Base-by-base conservation (phyloP, 1,139 yeast genomes). In the Lodderomyces parapsilosis region DNA sequence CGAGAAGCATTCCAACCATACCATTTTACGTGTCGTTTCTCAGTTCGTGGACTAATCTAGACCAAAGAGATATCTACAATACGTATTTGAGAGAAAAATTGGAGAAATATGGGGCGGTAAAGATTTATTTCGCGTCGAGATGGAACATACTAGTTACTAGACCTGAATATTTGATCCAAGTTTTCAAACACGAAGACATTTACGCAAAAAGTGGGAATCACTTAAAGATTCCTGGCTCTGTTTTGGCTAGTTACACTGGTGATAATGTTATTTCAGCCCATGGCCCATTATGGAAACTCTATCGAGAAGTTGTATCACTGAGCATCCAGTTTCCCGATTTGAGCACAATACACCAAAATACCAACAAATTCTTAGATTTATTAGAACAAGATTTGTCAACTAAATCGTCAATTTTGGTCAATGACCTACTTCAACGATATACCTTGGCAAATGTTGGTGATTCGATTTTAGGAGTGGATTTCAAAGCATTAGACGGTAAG, bases 201-300 rank as follows among this genome's bases (percentile, higher is more conserved):
- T 81, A 69, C 58, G 76, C 78, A 3, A 81, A 81, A 50, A 78
- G 83, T 53, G 86, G 86, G 0, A 81, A 81, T 46, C 83, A 80
- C 30, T 63, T 68, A 40, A 81, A 81, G 52, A 79, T 79, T 14
- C 85, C 86, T 0, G 66, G 76, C 44, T 71, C 84, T 6, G 77
- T 80, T 1, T 55, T 80, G 30, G 74, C 84, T 0, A 65, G 66
- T 8, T 81, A 81, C 49, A 78, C 85, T 0, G 86, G 86, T 0
- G 85, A 80, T 48, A 81, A 81, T 53, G 67, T 81, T 2, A 81
- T 81, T 23, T 79, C 85, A 51, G 77, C 85, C 0, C 83, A 79
- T 54, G 83, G 83, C 0, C 57, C 59, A 2, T 55, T 58, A n/a
- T 81, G 86, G 86, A 74, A 58, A 47, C 49, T 59, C 7, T 81